Conservation (phyloP, 192 early-diverging fungal genomes). For the Gonapodya prolifera region DNA sequence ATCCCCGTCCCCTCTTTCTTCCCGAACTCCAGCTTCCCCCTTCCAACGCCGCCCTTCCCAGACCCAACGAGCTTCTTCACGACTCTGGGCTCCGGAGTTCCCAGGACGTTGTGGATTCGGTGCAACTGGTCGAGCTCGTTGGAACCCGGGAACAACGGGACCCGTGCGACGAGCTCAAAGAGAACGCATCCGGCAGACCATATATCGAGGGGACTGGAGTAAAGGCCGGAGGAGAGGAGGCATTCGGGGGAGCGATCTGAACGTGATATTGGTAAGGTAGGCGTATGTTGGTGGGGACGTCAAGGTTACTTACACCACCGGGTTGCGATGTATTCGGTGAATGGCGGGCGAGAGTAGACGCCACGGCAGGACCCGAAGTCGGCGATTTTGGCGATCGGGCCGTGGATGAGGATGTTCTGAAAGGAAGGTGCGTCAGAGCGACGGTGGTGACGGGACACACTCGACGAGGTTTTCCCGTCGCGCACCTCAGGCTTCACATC, state of each 20-base stretch:
- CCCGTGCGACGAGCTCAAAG: constrained; percentile 31
- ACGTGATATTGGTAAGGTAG: too few species aligned
- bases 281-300: background rate
- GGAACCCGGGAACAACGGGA: constrained; percentile 43
- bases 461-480: background rate
- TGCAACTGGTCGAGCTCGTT: constrained; percentile 51
- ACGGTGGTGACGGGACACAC: background rate
- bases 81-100: constrained; percentile 24
- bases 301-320: constrained; percentile 43
- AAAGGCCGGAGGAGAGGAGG: constrained; percentile 43
- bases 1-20: background rate
- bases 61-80: constrained; percentile 7
- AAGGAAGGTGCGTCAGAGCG: background rate
- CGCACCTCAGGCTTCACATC: constrained; percentile 47
- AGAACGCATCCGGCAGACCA: constrained; percentile 51
- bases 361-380: constrained; percentile 53
- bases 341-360: constrained; percentile 48
- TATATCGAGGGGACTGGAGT: constrained; percentile 46
- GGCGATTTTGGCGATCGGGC: constrained; percentile 34
- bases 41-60: background rate
- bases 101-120: constrained; percentile 41
- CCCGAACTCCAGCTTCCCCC: background rate
- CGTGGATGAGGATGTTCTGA: constrained; percentile 43
- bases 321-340: constrained; percentile 54
- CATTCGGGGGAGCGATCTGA: constrained; percentile 52